Evolutionary conservation across 2,329 filamentous ascomycete species (phyloP).

Genomic region (Neurospora crassa): DNA sequence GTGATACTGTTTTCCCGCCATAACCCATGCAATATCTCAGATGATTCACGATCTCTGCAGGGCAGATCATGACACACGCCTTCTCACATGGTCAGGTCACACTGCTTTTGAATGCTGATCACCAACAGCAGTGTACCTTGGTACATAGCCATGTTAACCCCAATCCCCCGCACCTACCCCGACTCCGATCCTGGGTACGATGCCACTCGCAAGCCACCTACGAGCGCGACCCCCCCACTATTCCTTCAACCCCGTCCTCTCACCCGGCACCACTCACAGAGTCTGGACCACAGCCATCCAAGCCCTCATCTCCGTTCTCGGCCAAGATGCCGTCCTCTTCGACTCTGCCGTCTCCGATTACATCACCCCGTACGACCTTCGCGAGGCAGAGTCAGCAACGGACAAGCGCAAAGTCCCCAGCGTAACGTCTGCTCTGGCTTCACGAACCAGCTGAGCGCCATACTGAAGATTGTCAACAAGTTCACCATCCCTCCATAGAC

Average conservation of each 20-base stretch:
- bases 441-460: conserved; percentile 22
- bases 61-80: background rate
- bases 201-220: conserved; percentile 31
- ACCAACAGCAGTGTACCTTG: background rate
- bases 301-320: conserved; percentile 25
- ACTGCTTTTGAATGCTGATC: background rate
- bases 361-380: conserved; percentile 37
- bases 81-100: background rate
- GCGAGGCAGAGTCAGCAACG: conserved; percentile 22
- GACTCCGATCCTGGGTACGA: conserved; percentile 28
- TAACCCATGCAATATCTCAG: background rate
- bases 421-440: conserved; percentile 29
- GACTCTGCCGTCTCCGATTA: conserved; percentile 31
- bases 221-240: conserved; percentile 27
- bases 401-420: conserved; percentile 29
- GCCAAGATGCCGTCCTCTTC: conserved; percentile 28
- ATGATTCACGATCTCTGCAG: no score
- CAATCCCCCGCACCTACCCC: conserved; percentile 22
- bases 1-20: background rate
- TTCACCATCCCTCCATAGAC: conserved; percentile 25
- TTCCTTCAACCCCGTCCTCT: conserved; percentile 28
- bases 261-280: conserved; percentile 27
- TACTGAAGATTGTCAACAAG: conserved; percentile 26
- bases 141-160: conserved; percentile 5
- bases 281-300: conserved; percentile 29